Evolutionary conservation across 768 basidiomycete genomes (phyloP).

Genomic region (Mycena maculata): DNA sequence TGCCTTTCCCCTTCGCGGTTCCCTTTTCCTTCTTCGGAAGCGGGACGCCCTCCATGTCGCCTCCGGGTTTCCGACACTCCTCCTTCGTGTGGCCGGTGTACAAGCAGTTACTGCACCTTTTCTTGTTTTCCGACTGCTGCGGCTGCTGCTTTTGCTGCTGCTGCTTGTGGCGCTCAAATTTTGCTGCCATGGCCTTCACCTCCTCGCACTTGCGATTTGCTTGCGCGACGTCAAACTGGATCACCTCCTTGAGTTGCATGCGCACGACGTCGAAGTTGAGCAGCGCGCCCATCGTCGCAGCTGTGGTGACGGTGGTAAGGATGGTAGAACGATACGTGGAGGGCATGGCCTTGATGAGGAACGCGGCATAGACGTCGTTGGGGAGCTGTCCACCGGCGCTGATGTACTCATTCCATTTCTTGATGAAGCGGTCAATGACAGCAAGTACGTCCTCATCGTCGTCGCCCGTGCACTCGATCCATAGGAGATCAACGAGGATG

Average conservation of each 20-base stretch:
- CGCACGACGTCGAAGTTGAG: constrained; percentile 7
- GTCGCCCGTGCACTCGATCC: constrained; percentile 2
- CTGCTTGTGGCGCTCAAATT: constrained; percentile 18
- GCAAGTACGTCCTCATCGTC: constrained; percentile 7
- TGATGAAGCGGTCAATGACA: constrained; percentile 2
- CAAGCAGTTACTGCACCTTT: constrained; percentile 13
- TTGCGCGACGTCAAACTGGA: constrained; percentile 11
- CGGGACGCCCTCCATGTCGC: constrained; percentile 14
- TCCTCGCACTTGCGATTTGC: constrained; percentile 17
- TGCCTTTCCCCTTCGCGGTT: background rate
- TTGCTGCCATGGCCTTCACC: constrained; percentile 20
- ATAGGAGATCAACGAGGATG: background rate
- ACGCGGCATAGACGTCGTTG: constrained; percentile 16
- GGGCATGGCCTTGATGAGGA: constrained; percentile 22
- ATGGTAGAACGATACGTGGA: constrained; percentile 8
- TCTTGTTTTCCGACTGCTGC: background rate
- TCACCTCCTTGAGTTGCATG: constrained; percentile 7
- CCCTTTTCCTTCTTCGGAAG: constrained; percentile 2
- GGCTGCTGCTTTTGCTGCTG: constrained; percentile 6
- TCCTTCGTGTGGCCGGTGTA: constrained; percentile 5
- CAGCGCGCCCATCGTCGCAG: constrained; percentile 4
- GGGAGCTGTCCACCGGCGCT: constrained; percentile 8
- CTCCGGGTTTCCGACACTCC: constrained; percentile 15
- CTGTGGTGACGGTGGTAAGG: constrained; percentile 16
- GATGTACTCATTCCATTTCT: constrained; percentile 8